Percentiles rank a stretch among this genome's conserved stretches.
phyloP scores from a whole-genome alignment of 1,284 basidiomycete genomes.

The Trichosporon sp. region DNA sequence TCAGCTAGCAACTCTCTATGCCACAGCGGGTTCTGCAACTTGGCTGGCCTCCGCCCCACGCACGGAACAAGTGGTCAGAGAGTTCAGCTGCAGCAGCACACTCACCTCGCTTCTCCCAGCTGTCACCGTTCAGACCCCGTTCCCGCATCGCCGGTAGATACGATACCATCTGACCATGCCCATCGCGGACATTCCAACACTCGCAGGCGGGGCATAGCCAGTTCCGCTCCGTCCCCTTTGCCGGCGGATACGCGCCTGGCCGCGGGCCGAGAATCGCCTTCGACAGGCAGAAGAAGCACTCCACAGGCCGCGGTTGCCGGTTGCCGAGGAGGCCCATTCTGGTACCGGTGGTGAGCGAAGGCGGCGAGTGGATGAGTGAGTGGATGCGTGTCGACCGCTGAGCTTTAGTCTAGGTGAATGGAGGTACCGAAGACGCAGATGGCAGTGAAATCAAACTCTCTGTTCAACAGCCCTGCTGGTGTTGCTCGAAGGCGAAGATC shows the following conservation, averaged over 20 bases:
- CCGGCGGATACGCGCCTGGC: not conserved
- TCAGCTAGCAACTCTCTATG: no score
- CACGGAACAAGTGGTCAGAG: no score
- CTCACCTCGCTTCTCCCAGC: conserved; percentile 71
- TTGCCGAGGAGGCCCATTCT: conserved; percentile 15
- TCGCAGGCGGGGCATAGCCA: conserved; percentile 44
- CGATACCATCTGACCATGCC: conserved; percentile 65
- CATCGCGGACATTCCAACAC: conserved; percentile 45
- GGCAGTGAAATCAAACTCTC: no score
- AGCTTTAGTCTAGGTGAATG: no score
- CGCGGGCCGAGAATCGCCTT: conserved; percentile 17
- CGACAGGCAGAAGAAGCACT: conserved; percentile 47
- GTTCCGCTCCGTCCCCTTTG: conserved; percentile 22
- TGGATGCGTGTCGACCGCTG: not conserved
- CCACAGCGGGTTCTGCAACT: no score
- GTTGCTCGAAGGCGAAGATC: no score
- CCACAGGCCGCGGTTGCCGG: conserved; percentile 28
- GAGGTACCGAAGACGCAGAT: no score
- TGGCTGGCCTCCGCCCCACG: no score
- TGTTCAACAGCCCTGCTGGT: no score
- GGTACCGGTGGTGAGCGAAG: not conserved
- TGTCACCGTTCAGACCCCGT: conserved; percentile 61
- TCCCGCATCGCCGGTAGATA: conserved; percentile 85
- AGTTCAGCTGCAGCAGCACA: no score
- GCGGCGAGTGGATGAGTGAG: not conserved